These are phyloP conservation scores for Pyrenopolyporus hunteri DNA, from an alignment of 495 filamentous ascomycete genomes.

Conservation along the genomic window DNA sequence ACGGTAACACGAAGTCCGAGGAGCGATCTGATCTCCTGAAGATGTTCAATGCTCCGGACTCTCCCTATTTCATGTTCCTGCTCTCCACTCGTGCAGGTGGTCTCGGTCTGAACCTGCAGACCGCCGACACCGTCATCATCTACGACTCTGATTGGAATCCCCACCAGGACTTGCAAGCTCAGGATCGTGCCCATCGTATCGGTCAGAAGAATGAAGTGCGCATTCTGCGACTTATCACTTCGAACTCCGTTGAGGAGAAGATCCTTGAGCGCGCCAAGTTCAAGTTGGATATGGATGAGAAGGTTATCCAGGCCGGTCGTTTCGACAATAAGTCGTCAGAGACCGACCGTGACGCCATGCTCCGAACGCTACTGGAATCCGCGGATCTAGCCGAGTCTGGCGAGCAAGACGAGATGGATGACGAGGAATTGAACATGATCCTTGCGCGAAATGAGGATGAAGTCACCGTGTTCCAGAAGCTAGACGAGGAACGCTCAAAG, in stretches of 20 bases:
- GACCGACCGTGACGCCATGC: conserved; percentile 94
- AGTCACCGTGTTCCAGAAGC: conserved; percentile 68
- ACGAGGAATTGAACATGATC: conserved; percentile 93
- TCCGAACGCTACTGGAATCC: conserved; percentile 87
- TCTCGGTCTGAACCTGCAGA: conserved; percentile 94
- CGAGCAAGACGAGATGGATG: conserved; percentile 93
- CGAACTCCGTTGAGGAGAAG: conserved; percentile 97
- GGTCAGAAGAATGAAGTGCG: conserved; percentile 99
- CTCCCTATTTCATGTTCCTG: conserved; percentile 95
- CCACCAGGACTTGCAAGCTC: conserved; percentile 97
- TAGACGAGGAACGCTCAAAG: conserved; percentile 75
- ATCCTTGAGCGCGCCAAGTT: conserved; percentile 96
- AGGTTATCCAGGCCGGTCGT: conserved; percentile 98
- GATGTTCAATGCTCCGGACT: conserved; percentile 86
- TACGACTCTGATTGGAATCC: conserved; percentile 99
- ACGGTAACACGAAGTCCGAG: conserved; percentile 96
- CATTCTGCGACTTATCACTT: conserved; percentile 92
- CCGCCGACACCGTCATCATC: conserved; percentile 98
- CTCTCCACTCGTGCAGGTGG: conserved; percentile 99
- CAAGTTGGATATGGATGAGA: conserved; percentile 99
- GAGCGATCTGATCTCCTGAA: conserved; percentile 90
- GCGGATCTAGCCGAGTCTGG: conserved; percentile 84
- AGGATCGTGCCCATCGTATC: conserved; percentile 99
- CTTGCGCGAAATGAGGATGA: conserved; percentile 80
- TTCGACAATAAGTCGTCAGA: conserved; percentile 99